A percentile compares a stretch with the other conserved stretches of the same genome.
Conservation (phyloP, 108 stramenopile genomes). For the Pseudonitzschia multistriata region DNA sequence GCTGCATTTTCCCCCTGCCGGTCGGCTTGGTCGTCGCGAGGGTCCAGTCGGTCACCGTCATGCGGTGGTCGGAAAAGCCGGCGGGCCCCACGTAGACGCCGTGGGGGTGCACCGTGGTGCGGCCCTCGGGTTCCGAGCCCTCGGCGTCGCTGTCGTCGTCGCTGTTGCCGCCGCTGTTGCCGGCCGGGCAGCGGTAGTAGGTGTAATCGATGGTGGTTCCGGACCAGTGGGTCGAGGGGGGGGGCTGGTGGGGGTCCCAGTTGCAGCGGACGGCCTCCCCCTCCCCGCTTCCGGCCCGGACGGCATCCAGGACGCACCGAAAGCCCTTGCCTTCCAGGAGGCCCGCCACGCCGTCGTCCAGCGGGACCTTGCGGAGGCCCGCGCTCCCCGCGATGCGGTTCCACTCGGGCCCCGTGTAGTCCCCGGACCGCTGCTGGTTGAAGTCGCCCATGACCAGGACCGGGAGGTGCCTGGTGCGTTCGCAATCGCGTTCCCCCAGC, state of each 20-base stretch:
- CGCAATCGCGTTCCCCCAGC: neutral
- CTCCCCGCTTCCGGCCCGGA: neutral
- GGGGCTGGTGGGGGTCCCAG: constrained; percentile 12
- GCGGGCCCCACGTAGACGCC: constrained; percentile 16
- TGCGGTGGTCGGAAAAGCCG: constrained; percentile 25
- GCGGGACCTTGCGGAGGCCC: neutral
- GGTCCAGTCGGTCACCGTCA: constrained; percentile 27
- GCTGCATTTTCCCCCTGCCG: neutral
- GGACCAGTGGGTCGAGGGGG: constrained; percentile 30
- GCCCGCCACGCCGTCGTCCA: constrained; percentile 14
- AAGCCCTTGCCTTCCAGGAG: constrained; percentile 7
- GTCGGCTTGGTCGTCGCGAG: neutral
- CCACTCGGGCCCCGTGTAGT: constrained; percentile 9
- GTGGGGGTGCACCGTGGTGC: neutral
- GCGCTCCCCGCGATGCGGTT: neutral
- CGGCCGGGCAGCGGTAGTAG: neutral
- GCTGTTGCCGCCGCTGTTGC: neutral
- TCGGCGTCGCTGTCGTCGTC: neutral
- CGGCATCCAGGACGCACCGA: constrained; percentile 13
- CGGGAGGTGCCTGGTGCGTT: neutral
- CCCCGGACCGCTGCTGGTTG: constrained; percentile 17
- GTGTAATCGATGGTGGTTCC: constrained; percentile 25
- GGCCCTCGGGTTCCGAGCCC: neutral
- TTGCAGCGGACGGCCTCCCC: constrained; percentile 15
- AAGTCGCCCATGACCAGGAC: constrained; percentile 20